These are phyloP conservation scores for Solanum bukasovii DNA, from an alignment of 257 asterid species.

Conservation along the genomic window DNA sequence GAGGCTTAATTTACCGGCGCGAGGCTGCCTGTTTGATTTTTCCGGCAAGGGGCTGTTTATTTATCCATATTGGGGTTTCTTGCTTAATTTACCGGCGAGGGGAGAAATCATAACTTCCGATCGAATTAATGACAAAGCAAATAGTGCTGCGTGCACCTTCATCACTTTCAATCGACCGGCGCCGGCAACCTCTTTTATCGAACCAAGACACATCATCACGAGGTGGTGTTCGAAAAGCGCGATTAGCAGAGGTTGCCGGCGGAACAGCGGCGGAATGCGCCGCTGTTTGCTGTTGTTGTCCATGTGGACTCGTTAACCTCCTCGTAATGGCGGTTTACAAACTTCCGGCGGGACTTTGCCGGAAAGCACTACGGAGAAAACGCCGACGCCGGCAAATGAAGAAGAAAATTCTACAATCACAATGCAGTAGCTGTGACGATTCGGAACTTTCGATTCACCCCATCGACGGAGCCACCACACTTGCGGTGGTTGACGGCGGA, in stretches of 20 bases:
- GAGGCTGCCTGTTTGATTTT: neutral
- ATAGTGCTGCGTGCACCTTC: conserved; percentile 22
- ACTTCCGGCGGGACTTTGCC: conserved; percentile 63
- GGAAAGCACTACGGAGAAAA: conserved; percentile 45
- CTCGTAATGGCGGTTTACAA: conserved; percentile 53
- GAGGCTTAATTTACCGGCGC: neutral
- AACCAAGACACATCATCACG: conserved; percentile 16
- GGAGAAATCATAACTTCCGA: neutral
- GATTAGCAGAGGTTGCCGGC: conserved; percentile 66
- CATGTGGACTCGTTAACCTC: conserved; percentile 56
- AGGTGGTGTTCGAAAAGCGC: conserved; percentile 10
- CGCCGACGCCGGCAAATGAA: conserved; percentile 33
- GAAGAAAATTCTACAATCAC: conserved; percentile 11
- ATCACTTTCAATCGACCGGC: conserved; percentile 17
- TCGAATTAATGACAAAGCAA: conserved; percentile 28
- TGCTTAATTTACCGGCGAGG: neutral
- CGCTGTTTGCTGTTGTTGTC: conserved; percentile 82
- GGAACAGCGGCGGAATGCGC: conserved; percentile 83
- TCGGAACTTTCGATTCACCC: conserved; percentile 32
- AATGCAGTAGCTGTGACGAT: conserved; percentile 28
- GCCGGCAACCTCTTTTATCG: conserved; percentile 32
- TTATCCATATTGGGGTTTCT: neutral
- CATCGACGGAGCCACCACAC: neutral
- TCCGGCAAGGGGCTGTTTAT: neutral
- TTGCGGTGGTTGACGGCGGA: conserved; percentile 2